These are phyloP conservation scores for Sanghuangporus baumii DNA, from an alignment of 1,284 basidiomycete genomes.

Conservation along the genomic window DNA sequence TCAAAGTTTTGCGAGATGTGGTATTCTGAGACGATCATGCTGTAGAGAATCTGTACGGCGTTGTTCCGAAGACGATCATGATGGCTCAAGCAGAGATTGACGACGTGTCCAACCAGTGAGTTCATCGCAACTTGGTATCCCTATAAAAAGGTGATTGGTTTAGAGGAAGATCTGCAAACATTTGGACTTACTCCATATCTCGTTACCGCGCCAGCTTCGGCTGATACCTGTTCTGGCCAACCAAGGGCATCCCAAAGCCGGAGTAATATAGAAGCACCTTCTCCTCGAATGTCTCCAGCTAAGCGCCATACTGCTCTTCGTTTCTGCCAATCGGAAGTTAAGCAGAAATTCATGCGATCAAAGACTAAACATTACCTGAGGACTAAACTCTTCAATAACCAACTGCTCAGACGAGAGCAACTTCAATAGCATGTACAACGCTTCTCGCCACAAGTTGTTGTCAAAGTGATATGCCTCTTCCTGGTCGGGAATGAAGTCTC, in stretches of 20 bases:
- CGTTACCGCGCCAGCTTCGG: conserved; percentile 42
- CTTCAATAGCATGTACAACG: conserved; percentile 78
- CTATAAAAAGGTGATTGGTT: conserved; percentile 31
- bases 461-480: conserved; percentile 68
- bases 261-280: conserved; percentile 82
- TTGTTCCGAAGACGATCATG: conserved; percentile 89
- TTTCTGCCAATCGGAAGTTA: conserved; percentile 48
- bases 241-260: conserved; percentile 87
- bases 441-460: conserved; percentile 74
- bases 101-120: conserved; percentile 84
- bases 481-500: conserved; percentile 75
- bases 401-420: conserved; percentile 87
- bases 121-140: conserved; percentile 82
- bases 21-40: conserved; percentile 94
- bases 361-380: conserved; percentile 54
- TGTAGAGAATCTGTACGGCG: conserved; percentile 89
- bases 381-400: conserved; percentile 90
- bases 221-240: conserved; percentile 57
- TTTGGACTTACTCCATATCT: conserved; percentile 53
- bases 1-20: conserved; percentile 77
- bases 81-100: conserved; percentile 91
- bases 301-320: conserved; percentile 93
- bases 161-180: neutral
- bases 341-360: neutral
- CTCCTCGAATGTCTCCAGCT: conserved; percentile 90